A percentile compares a stretch with the other conserved stretches of the same genome.
Conservation (phyloP, 2,329 filamentous ascomycete species). For the Cladosporium halotolerans region DNA sequence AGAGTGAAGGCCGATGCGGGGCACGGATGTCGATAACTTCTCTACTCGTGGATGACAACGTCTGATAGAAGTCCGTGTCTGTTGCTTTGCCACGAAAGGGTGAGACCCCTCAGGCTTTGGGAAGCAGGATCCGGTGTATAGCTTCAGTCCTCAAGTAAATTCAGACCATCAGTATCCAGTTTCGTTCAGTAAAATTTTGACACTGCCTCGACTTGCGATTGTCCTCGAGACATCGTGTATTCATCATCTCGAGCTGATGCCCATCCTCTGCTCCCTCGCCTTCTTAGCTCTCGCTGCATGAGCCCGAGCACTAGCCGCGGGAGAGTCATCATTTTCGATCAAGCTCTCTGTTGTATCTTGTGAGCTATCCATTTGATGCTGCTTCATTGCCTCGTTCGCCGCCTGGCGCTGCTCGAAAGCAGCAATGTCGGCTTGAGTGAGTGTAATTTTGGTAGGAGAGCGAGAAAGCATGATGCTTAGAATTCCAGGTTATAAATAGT, state of each 20-base stretch:
- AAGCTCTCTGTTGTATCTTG: slow-evolving; percentile 11
- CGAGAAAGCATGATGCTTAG: slow-evolving; percentile 29
- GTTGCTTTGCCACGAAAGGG: too few species aligned
- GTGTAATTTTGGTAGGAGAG: slow-evolving; percentile 30
- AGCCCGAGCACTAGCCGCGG: slow-evolving; percentile 1
- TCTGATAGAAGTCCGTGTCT: too few species aligned
- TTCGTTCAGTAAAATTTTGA: too few species aligned
- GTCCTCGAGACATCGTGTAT: too few species aligned
- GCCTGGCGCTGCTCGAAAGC: slow-evolving; percentile 29
- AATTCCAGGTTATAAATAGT: neutral
- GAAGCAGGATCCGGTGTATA: too few species aligned
- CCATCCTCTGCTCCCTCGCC: slow-evolving; percentile 6
- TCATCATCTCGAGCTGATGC: neutral
- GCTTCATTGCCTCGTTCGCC: slow-evolving; percentile 21
- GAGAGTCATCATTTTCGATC: slow-evolving; percentile 6
- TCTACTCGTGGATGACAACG: too few species aligned
- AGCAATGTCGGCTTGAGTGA: slow-evolving; percentile 30
- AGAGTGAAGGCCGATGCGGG: too few species aligned
- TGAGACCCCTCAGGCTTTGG: too few species aligned
- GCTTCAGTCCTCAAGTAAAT: too few species aligned
- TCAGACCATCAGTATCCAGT: too few species aligned
- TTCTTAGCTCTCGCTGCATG: slow-evolving; percentile 3
- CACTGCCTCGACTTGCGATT: too few species aligned
- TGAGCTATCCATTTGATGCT: slow-evolving; percentile 6
- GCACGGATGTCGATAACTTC: too few species aligned